Base-by-base conservation (phyloP, 202 grass and related monocot species). In the Musa balbisiana region DNA sequence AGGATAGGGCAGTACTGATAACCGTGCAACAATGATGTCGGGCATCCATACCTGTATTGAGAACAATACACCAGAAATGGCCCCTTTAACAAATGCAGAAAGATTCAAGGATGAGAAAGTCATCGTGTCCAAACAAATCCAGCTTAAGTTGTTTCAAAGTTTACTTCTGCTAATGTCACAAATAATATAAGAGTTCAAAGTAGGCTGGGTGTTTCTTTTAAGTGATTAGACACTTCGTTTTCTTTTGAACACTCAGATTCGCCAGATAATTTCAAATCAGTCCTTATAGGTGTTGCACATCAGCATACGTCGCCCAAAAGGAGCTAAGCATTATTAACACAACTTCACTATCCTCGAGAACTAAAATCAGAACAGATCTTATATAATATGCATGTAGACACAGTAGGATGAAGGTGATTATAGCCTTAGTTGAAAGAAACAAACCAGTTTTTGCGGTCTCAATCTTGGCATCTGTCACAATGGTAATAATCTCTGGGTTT, bases 401-500 rank as follows among this genome's bases (percentile, higher is more conserved):
- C 1, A 50, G 8, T 50, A n/a, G 1, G 27, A 53, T 49, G 29
- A 69, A 17, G 65, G 10, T 33, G 65, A 67, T 29, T 15, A 49
- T 69, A 29, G 49, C 51, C 29, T 49, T 20, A 17, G 9, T 56
- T 76, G 24, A 77, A 76, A 8, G 76, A 69, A 33, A 76, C 66
- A 78, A 77, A 93, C 94, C 94, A 80, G 86, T 84, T 89, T 97
- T 97, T 68, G 83, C 82, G 59, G 76, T 84, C 67, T 97, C 90
- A 56, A 83, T 81, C 55, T 82, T 80, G 52, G 86, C 88, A 79
- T 97, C 83, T 2, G 88, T 97, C 74, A 93, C 79, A 24, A 93
- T 51, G 55, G 67, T 67, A 64, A 97, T 89, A 73, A 97, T 97
- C 22, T 93, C 94, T 51, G 77, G 78, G 59, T 89, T 90, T 70